Percentiles rank a stretch among this genome's conserved stretches.
Evolutionary conservation across 1,139 yeast genomes (phyloP).

Genomic region (Pichia sp.): DNA sequence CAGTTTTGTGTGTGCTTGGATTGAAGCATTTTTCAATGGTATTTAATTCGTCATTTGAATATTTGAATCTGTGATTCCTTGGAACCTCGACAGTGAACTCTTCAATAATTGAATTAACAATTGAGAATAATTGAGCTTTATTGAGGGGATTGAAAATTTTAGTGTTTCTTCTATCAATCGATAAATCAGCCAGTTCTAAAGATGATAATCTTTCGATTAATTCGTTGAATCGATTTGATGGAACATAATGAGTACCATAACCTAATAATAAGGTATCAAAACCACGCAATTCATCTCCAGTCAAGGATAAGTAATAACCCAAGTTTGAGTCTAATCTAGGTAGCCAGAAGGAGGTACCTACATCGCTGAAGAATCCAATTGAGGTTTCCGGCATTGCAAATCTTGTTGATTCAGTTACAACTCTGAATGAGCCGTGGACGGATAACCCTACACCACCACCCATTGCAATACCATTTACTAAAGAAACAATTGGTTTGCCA

Average conservation of each 20-base stretch:
- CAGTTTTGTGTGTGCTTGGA: conserved; percentile 38
- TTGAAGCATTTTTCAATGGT: conserved; percentile 65
- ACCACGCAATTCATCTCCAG: conserved; percentile 75
- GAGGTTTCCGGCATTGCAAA: conserved; percentile 98
- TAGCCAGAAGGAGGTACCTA: conserved; percentile 86
- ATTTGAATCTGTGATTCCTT: conserved; percentile 52
- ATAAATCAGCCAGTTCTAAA: conserved; percentile 35
- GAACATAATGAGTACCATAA: conserved; percentile 84
- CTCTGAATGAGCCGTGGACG: conserved; percentile 88
- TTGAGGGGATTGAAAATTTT: conserved; percentile 15
- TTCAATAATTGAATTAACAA: conserved; percentile 66
- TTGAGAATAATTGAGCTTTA: conserved; percentile 40
- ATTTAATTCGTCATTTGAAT: conserved; percentile 48
- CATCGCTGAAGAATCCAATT: conserved; percentile 96
- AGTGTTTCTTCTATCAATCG: conserved; percentile 13
- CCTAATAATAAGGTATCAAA: conserved; percentile 77
- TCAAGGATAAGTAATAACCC: conserved; percentile 80
- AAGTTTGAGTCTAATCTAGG: conserved; percentile 76
- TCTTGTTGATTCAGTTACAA: conserved; percentile 83
- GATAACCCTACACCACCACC: conserved; percentile 97
- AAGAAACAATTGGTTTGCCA: conserved; percentile 74
- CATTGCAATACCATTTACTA: conserved; percentile 93
- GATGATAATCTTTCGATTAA: conserved; percentile 61
- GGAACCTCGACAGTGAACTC: conserved; percentile 75
- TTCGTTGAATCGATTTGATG: conserved; percentile 54